These are phyloP conservation scores for Neonectria faginata DNA, from an alignment of 2,329 filamentous ascomycete species.

Conservation along the genomic window DNA sequence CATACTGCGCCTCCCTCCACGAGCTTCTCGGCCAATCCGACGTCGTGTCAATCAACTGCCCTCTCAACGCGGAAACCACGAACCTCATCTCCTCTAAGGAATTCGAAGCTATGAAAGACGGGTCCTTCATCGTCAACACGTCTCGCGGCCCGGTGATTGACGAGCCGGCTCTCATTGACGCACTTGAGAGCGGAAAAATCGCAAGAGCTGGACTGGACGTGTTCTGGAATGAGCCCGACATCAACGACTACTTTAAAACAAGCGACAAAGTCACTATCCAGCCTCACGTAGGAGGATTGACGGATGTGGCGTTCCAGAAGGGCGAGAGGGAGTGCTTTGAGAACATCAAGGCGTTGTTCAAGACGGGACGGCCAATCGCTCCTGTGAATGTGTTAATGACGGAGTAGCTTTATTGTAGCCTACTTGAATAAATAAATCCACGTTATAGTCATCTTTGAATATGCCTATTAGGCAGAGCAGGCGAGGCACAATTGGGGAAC, in stretches of 20 bases:
- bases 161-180: slow-evolving; percentile 59
- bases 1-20: slow-evolving; percentile 53
- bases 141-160: slow-evolving; percentile 62
- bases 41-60: slow-evolving; percentile 55
- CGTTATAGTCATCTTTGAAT: neutral
- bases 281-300: slow-evolving; percentile 59
- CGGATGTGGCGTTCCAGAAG: slow-evolving; percentile 56
- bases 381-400: slow-evolving; percentile 49
- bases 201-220: slow-evolving; percentile 62
- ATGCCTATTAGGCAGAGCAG: neutral
- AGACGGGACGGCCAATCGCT: slow-evolving; percentile 52
- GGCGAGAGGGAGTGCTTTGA: slow-evolving; percentile 60
- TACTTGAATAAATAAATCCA: neutral
- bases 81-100: slow-evolving; percentile 54
- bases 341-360: slow-evolving; percentile 56
- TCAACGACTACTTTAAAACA: slow-evolving; percentile 54
- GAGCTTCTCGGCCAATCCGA: slow-evolving; percentile 56
- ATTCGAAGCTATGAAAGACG: slow-evolving; percentile 61
- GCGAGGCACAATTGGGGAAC: neutral
- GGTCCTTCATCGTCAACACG: slow-evolving; percentile 62
- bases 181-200: slow-evolving; percentile 60
- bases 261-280: slow-evolving; percentile 57
- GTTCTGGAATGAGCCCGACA: slow-evolving; percentile 57
- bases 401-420: neutral
- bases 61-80: slow-evolving; percentile 55